Conservation (phyloP, 768 basidiomycete species). For the Serpula lacrymans region DNA sequence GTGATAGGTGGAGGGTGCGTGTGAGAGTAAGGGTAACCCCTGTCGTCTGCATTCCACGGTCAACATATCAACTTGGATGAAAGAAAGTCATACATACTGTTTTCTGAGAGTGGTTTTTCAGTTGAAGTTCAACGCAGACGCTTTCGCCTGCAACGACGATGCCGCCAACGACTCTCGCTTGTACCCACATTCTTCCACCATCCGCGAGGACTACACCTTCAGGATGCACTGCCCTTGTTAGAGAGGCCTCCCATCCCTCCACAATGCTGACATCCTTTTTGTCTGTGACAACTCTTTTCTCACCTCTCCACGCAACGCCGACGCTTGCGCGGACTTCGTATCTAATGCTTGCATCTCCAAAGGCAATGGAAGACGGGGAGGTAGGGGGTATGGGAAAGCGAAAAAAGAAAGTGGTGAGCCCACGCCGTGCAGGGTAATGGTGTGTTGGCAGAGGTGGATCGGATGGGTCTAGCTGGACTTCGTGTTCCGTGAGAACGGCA, state of each 20-base stretch:
- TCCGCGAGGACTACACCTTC: conserved; percentile 70
- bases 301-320: conserved; percentile 73
- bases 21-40: conserved; percentile 59
- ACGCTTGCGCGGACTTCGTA: conserved; percentile 76
- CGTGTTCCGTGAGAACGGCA: too few species aligned
- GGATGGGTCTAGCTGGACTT: conserved; percentile 57
- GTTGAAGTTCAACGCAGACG: conserved; percentile 70
- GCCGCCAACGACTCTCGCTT: conserved; percentile 61
- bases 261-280: conserved; percentile 62
- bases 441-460: conserved; percentile 59
- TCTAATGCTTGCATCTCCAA: conserved; percentile 63
- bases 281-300: conserved; percentile 64
- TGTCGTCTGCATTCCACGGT: conserved; percentile 48
- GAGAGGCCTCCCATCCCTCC: conserved; percentile 42
- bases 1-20: conserved; percentile 57
- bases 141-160: conserved; percentile 65
- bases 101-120: conserved; percentile 79
- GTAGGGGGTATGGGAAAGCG: conserved; percentile 66
- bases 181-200: conserved; percentile 76
- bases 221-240: conserved; percentile 36
- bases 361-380: conserved; percentile 68
- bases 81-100: conserved; percentile 46
- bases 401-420: conserved; percentile 76
- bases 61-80: not conserved
- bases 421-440: conserved; percentile 72